Evolutionary conservation across 805 yeast species (phyloP).

Genomic region (Zygosaccharomyces rouxii): DNA sequence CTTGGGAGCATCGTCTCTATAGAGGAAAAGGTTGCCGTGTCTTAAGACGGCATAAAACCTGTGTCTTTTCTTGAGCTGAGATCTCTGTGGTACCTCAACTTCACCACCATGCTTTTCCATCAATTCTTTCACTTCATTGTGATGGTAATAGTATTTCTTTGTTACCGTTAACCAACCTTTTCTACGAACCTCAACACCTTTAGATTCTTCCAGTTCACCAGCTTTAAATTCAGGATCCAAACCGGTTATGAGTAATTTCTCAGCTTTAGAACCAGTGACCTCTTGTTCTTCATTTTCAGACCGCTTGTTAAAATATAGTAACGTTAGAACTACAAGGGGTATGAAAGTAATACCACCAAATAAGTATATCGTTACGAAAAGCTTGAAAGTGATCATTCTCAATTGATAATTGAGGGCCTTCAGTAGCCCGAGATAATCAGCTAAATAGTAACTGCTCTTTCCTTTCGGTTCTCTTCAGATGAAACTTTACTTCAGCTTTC

Average conservation of each 20-base stretch:
- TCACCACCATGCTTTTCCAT: slow-evolving; percentile 25
- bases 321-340: slow-evolving; percentile 47
- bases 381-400: slow-evolving; percentile 29
- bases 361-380: slow-evolving; percentile 48
- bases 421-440: not conserved
- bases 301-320: slow-evolving; percentile 33
- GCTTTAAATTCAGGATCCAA: slow-evolving; percentile 44
- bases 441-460: too few species aligned
- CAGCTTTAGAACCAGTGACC: slow-evolving; percentile 15
- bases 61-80: slow-evolving; percentile 44
- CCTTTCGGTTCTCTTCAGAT: too few species aligned
- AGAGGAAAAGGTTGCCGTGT: slow-evolving; percentile 86
- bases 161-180: slow-evolving; percentile 86
- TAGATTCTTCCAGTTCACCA: slow-evolving; percentile 59
- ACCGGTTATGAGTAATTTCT: slow-evolving; percentile 12
- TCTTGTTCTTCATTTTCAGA: slow-evolving; percentile 22
- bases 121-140: slow-evolving; percentile 32
- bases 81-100: slow-evolving; percentile 21
- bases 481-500: too few species aligned
- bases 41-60: slow-evolving; percentile 66
- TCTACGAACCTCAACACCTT: slow-evolving; percentile 59
- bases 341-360: slow-evolving; percentile 80
- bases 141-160: slow-evolving; percentile 59
- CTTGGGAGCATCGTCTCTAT: slow-evolving; percentile 51
- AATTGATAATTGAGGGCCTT: not conserved